Evolutionary conservation across 2,329 filamentous ascomycete species (phyloP).

Genomic region (Plectosphaerella plurivora): DNA sequence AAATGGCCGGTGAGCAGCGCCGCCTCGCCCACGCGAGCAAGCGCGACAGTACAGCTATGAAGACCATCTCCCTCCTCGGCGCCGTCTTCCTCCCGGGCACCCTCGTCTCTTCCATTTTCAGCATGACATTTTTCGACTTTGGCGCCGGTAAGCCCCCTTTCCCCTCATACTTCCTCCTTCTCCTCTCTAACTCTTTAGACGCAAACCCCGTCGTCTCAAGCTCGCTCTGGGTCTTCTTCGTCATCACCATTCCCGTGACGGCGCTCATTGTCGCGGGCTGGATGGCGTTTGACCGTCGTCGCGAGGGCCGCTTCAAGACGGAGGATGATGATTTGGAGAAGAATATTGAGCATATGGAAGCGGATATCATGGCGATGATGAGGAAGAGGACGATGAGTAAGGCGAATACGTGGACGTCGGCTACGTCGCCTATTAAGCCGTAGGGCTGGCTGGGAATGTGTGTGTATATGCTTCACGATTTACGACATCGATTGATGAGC

Average conservation of each 20-base stretch:
- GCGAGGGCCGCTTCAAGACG: slow-evolving; percentile 40
- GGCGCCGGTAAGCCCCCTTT: slow-evolving; percentile 31
- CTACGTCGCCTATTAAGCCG: slow-evolving; percentile 20
- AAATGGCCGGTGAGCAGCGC: slow-evolving; percentile 58
- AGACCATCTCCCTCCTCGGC: slow-evolving; percentile 59
- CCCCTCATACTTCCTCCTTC: not conserved
- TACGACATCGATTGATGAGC: not conserved
- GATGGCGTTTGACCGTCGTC: slow-evolving; percentile 47
- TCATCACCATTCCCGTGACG: slow-evolving; percentile 55
- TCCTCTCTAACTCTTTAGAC: slow-evolving; percentile 13
- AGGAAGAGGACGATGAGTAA: slow-evolving; percentile 54
- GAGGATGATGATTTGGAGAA: slow-evolving; percentile 50
- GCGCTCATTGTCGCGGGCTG: slow-evolving; percentile 49
- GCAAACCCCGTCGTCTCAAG: slow-evolving; percentile 39
- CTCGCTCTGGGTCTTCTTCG: slow-evolving; percentile 60
- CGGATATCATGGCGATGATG: slow-evolving; percentile 51
- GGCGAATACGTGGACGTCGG: slow-evolving; percentile 47
- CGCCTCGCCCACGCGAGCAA: slow-evolving; percentile 56
- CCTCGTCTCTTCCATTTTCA: slow-evolving; percentile 58
- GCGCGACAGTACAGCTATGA: slow-evolving; percentile 60
- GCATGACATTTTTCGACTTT: slow-evolving; percentile 65
- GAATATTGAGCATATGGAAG: slow-evolving; percentile 53
- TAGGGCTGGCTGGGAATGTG: not conserved
- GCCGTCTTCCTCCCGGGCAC: slow-evolving; percentile 61
- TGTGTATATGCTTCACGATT: slow-evolving; percentile 3